Conservation (phyloP, 345 rosid genomes). For the Hevea brasiliensis region DNA sequence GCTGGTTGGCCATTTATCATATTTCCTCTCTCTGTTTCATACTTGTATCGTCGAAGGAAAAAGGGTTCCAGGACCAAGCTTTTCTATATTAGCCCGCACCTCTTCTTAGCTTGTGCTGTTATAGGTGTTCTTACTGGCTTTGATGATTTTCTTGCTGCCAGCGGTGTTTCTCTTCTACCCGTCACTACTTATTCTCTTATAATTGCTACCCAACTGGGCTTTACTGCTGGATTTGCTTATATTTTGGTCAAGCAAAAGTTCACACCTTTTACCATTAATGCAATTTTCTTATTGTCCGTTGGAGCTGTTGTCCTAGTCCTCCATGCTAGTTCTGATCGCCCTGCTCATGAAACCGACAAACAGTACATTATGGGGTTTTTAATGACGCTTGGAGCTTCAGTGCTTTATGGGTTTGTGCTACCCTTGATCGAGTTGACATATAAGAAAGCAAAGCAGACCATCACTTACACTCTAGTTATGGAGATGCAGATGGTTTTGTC, state of each 20-base stretch:
- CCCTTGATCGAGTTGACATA: slow-evolving; percentile 27
- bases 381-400: slow-evolving; percentile 33
- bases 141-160: slow-evolving; percentile 29
- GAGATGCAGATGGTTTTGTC: slow-evolving; percentile 38
- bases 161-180: slow-evolving; percentile 25
- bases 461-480: slow-evolving; percentile 33
- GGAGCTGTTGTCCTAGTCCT: slow-evolving; percentile 30
- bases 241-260: slow-evolving; percentile 30
- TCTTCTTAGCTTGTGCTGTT: slow-evolving; percentile 25
- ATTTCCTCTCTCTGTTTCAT: slow-evolving; percentile 25
- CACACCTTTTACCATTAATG: slow-evolving; percentile 25
- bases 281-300: slow-evolving; percentile 18
- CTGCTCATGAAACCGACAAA: slow-evolving; percentile 19
- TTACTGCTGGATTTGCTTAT: slow-evolving; percentile 30
- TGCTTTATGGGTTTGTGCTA: slow-evolving; percentile 36
- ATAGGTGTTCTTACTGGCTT: slow-evolving; percentile 29
- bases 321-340: slow-evolving; percentile 35
- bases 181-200: slow-evolving; percentile 30
- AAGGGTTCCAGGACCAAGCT: slow-evolving; percentile 15
- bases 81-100: slow-evolving; percentile 19
- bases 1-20: slow-evolving; percentile 35
- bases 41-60: slow-evolving; percentile 28
- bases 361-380: slow-evolving; percentile 27
- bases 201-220: slow-evolving; percentile 28
- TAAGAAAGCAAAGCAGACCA: slow-evolving; percentile 27